Evolutionary conservation across 345 rosid genomes (phyloP), one percentile per base, ranked within the genome.

Genomic region (Crucihimalaya himalaica): DNA sequence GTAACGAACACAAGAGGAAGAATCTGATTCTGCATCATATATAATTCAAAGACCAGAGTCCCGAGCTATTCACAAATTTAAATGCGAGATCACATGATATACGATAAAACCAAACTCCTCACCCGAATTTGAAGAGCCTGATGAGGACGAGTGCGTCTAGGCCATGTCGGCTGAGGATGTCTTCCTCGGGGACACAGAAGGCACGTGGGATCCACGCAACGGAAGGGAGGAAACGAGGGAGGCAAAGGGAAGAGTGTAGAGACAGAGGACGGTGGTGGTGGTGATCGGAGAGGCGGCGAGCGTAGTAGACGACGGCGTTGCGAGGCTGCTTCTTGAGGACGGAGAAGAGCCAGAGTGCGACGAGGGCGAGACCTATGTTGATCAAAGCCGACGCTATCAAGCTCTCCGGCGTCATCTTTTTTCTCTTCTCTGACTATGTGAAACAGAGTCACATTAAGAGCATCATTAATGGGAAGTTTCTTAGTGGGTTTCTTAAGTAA

Each of bases 101-200:
- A 42, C 8, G 3, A 11, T n/a, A 6, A 16, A 37, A 72, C 7
- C 13, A 1, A 73, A 64, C 25, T 31, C 40, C 81, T 48, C 20
- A 85, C 97, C 97, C 98, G 73, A 89, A 91, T 74, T 89, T 94
- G 86, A 94, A 88, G 84, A 91, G 95, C 39, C 93, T 84, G 65
- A 91, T 76, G 82, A 91, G 58, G 75, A 91, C 71, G 51, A 94
- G 89, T 0, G 93, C 93, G 32, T 94, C 96, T 11, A 94, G 93
- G 56, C 95, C 95, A 40, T 82, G 81, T 66, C 72, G 75, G 45
- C 60, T 51, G 45, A 91, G 85, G 65, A 94, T 83, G 60, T 91
- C 86, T 42, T 94, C 95, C 70, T 94, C 96, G 2, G 89, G 76
- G 62, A 91, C 84, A 35, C 82, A 83, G 40, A 85, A 81, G 39